Evolutionary conservation across 139 green algal genomes (phyloP).

Genomic region (Raphidocelis subcapitata): DNA sequence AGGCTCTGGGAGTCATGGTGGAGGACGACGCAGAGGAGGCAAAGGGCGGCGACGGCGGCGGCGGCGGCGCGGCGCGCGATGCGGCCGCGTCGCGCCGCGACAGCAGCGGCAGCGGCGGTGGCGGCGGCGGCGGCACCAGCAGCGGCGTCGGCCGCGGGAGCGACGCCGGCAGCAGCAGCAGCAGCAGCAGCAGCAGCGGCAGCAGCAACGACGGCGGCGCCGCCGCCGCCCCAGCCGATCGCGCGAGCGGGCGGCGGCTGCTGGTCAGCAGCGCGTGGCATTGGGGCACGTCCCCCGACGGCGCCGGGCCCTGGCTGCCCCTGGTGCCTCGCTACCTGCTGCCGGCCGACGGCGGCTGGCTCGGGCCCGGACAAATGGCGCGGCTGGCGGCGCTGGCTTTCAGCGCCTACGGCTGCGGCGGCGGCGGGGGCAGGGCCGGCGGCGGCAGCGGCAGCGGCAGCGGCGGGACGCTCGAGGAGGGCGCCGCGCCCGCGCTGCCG

Average conservation of each 20-base stretch:
- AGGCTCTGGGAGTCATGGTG: not conserved
- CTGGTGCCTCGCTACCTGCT: constrained; percentile 26
- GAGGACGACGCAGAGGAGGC: not conserved
- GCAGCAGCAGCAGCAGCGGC: constrained; percentile 4
- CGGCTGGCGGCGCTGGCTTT: no score
- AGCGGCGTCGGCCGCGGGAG: not conserved
- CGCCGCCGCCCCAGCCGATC: no score
- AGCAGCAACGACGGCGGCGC: no score
- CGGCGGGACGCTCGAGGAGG: no score
- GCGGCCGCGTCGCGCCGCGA: not conserved
- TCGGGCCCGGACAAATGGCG: constrained; percentile 8
- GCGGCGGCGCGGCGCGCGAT: not conserved
- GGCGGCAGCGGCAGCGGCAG: no score
- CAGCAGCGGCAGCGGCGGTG: not conserved
- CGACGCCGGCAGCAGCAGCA: not conserved
- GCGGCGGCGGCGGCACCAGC: not conserved
- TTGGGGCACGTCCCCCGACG: constrained; percentile 6
- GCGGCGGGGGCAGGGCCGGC: no score
- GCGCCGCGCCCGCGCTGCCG: no score
- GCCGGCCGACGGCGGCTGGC: constrained; percentile 24
- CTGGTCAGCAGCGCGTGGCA: constrained; percentile 19
- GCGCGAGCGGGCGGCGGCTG: not conserved
- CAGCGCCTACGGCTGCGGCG: no score
- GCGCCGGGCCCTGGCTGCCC: not conserved
- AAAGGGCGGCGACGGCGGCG: not conserved